Conservation (phyloP, 495 filamentous ascomycete genomes). For the Xylaria castorea region DNA sequence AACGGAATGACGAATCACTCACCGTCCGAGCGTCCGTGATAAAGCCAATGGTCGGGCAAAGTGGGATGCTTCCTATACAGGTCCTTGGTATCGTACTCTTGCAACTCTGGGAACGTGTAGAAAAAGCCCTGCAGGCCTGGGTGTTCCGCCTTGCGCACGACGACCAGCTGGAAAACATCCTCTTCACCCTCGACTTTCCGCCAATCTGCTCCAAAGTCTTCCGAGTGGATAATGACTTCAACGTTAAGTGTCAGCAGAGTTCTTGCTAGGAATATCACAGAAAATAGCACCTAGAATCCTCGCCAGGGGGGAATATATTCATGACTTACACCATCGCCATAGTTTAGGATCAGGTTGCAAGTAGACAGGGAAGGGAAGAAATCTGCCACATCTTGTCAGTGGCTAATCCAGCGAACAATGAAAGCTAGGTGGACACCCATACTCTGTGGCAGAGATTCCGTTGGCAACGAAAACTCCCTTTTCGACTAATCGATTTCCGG, state of each 20-base stretch:
- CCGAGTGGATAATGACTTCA: slow-evolving; percentile 54
- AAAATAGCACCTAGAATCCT: neutral
- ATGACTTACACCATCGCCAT: slow-evolving; percentile 52
- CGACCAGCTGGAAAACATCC: slow-evolving; percentile 57
- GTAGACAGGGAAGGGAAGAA: slow-evolving; percentile 47
- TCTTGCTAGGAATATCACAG: neutral
- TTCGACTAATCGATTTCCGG: slow-evolving; percentile 45
- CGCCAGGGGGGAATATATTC: neutral
- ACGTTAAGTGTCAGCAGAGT: slow-evolving; percentile 15
- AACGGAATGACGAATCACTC: neutral
- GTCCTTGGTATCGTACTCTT: slow-evolving; percentile 63
- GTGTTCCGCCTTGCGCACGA: slow-evolving; percentile 52
- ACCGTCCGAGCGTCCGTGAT: slow-evolving; percentile 60
- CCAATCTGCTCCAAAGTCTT: slow-evolving; percentile 51
- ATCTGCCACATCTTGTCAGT: slow-evolving; percentile 40
- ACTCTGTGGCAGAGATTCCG: slow-evolving; percentile 52
- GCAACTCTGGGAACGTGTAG: slow-evolving; percentile 57
- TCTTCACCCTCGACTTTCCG: slow-evolving; percentile 51
- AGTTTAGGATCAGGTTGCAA: slow-evolving; percentile 47
- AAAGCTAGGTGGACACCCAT: slow-evolving; percentile 13
- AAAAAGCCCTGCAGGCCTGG: slow-evolving; percentile 57
- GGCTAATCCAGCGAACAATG: neutral
- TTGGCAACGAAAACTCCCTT: slow-evolving; percentile 42
- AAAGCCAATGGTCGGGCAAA: slow-evolving; percentile 56
- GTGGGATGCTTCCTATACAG: slow-evolving; percentile 61